A percentile compares a stretch with the other conserved stretches of the same genome.
Conservation (phyloP, 129 eudicot genomes). For the Tagetes erecta region DNA sequence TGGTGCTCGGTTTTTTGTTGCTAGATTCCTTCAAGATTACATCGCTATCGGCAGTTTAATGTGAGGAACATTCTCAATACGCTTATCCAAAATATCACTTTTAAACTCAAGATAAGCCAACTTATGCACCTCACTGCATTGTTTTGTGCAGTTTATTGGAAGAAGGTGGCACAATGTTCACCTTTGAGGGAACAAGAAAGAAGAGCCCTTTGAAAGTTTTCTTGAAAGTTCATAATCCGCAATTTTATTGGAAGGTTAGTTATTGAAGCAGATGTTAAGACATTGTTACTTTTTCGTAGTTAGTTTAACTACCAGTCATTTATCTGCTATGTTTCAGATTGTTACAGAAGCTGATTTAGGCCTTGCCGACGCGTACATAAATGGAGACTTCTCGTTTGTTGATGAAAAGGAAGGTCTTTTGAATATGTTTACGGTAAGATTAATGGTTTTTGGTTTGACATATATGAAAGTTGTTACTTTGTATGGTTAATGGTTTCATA, state of each 20-base stretch:
- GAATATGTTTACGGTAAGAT: constrained; percentile 72
- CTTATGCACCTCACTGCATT: background rate
- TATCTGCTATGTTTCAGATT: constrained; percentile 43
- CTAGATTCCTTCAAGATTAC: constrained; percentile 62
- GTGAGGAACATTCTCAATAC: constrained; percentile 49
- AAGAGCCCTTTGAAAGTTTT: constrained; percentile 48
- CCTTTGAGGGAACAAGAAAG: constrained; percentile 70
- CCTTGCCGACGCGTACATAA: constrained; percentile 92
- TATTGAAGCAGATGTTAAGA: background rate
- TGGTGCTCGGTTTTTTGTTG: constrained; percentile 79
- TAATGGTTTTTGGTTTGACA: constrained; percentile 17
- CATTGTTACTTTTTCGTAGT: background rate
- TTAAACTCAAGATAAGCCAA: background rate
- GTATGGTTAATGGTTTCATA: background rate
- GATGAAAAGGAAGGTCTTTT: constrained; percentile 80
- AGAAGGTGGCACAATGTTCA: constrained; percentile 80
- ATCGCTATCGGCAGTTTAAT: constrained; percentile 64
- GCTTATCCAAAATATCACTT: background rate
- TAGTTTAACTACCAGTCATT: background rate
- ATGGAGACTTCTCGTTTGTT: constrained; percentile 88
- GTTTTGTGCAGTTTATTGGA: constrained; percentile 56
- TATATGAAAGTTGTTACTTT: background rate
- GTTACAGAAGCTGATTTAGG: constrained; percentile 90
- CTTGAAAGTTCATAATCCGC: constrained; percentile 73
- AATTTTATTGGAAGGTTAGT: constrained; percentile 91